Base-by-base conservation (phyloP, 257 asterid species). In the Sherardia arvensis region DNA sequence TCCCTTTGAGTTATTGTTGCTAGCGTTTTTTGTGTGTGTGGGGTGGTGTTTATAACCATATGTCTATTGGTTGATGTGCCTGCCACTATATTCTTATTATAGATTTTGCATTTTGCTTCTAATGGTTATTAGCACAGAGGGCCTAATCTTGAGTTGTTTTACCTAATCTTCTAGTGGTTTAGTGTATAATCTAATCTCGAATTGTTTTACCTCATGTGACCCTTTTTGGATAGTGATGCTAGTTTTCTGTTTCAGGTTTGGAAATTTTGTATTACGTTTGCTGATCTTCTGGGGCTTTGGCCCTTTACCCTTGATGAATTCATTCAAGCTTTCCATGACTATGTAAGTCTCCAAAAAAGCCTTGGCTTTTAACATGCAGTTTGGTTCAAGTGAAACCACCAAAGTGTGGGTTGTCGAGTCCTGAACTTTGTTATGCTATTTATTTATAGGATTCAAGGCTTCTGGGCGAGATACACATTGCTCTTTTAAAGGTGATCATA, bases 241-340 rank as follows among this genome's bases (percentile, higher is more conserved):
- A 67, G 54, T 22, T 73, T 72, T 60, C 54, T 61, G 21, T 79
- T 77, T 36, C 85, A 93, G 99, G 94, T 85, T 56, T 93, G 99
- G 99, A 93, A 87, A 68, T 93, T 93, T 85, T 90, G 95, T 71
- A 64, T 86, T 66, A 90, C 95, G 40, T 93, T 90, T 80, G 94
- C 99, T 64, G 99, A 93, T 82, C 78, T 90, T 81, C 89, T 93
- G 53, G 91, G 94, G 57, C 92, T 93, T 69, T 93, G 99, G 99
- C 99, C 99, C 67, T 93, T 90, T 76, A 87, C 97, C 28, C 84
- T 93, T 47, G 97, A 93, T 69, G 99, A 93, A 80, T 90, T 93
- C 71, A 59, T 93, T 60, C 97, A 93, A 77, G 94, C 97, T 38
- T 79, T 93, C 59, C 97, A 90, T 77, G 99, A 93, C 76, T 80